Conservation (phyloP, 129 eudicot genomes). For the Arctium lappa region DNA sequence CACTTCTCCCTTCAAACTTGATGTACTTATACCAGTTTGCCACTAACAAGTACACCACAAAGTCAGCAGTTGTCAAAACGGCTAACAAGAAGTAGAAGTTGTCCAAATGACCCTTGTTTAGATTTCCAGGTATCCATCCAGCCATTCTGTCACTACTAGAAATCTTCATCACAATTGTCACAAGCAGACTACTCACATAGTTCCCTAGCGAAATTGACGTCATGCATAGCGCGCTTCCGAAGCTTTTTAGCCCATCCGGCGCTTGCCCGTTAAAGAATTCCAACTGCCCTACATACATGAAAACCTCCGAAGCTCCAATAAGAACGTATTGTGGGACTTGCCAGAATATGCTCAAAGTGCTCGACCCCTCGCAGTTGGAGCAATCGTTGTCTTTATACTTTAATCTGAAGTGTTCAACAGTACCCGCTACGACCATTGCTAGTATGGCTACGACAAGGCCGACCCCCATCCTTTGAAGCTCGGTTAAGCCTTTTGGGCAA, state of each 20-base stretch:
- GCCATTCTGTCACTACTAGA: constrained; percentile 48
- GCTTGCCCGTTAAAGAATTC: constrained; percentile 86
- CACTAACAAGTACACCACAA: constrained; percentile 52
- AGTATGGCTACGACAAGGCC: constrained; percentile 68
- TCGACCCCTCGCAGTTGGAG: constrained; percentile 33
- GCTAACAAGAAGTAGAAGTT: constrained; percentile 69
- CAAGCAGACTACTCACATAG: constrained; percentile 75
- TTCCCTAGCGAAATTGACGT: constrained; percentile 82
- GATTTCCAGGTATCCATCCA: constrained; percentile 91
- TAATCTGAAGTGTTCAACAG: constrained; percentile 61
- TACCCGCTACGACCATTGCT: constrained; percentile 77
- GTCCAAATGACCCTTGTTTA: constrained; percentile 79
- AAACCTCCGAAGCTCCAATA: constrained; percentile 79
- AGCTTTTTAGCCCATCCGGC: constrained; percentile 86
- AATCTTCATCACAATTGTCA: constrained; percentile 68
- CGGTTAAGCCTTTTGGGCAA: constrained; percentile 53
- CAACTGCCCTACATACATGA: constrained; percentile 81
- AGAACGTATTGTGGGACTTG: constrained; percentile 86
- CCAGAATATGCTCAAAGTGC: constrained; percentile 73
- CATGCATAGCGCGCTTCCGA: constrained; percentile 82
- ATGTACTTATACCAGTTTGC: constrained; percentile 70
- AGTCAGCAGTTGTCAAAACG: constrained; percentile 58
- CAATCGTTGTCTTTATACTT: constrained; percentile 38
- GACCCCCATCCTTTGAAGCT: constrained; percentile 85
- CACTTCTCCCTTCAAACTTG: constrained; percentile 53